A percentile compares a stretch with the other conserved stretches of the same genome.
Evolutionary conservation across 305 asterid species (phyloP).

Genomic region (Ilex paraguariensis): DNA sequence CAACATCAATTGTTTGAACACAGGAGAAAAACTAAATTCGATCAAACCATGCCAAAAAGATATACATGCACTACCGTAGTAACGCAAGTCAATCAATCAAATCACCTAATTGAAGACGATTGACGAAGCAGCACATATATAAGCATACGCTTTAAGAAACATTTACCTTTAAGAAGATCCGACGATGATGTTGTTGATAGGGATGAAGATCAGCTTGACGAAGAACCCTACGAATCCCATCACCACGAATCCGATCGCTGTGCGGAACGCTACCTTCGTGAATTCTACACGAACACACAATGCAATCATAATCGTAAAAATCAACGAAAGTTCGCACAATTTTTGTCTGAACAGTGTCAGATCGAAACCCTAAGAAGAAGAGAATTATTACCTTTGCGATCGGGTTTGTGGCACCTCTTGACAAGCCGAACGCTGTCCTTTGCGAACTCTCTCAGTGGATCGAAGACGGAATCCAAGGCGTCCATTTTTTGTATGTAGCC

Average conservation of each 20-base stretch:
- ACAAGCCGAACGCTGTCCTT: slow-evolving; percentile 88
- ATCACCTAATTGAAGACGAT: too few species aligned
- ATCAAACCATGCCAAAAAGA: too few species aligned
- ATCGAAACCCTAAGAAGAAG: too few species aligned
- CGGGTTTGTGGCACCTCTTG: slow-evolving; percentile 94
- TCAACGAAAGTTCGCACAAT: too few species aligned
- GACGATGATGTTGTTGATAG: slow-evolving; percentile 75
- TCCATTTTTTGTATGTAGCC: slow-evolving; percentile 36
- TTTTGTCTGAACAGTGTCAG: too few species aligned
- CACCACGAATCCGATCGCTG: slow-evolving; percentile 79
- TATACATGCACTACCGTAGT: too few species aligned
- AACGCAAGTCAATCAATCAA: too few species aligned
- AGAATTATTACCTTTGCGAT: slow-evolving; percentile 58
- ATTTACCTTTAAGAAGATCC: slow-evolving; percentile 40
- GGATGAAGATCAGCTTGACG: slow-evolving; percentile 72
- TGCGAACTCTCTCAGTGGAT: slow-evolving; percentile 81
- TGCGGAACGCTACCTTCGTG: slow-evolving; percentile 67
- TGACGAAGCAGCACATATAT: too few species aligned
- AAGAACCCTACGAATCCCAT: slow-evolving; percentile 82
- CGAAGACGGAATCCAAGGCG: slow-evolving; percentile 74
- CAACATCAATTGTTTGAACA: too few species aligned
- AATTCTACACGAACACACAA: slow-evolving; percentile 32
- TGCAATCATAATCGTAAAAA: not conserved
- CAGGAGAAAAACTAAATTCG: too few species aligned
- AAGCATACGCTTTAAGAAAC: too few species aligned